Evolutionary conservation across 2,329 filamentous ascomycete genomes (phyloP).

Genomic region (Cadophora sp.): DNA sequence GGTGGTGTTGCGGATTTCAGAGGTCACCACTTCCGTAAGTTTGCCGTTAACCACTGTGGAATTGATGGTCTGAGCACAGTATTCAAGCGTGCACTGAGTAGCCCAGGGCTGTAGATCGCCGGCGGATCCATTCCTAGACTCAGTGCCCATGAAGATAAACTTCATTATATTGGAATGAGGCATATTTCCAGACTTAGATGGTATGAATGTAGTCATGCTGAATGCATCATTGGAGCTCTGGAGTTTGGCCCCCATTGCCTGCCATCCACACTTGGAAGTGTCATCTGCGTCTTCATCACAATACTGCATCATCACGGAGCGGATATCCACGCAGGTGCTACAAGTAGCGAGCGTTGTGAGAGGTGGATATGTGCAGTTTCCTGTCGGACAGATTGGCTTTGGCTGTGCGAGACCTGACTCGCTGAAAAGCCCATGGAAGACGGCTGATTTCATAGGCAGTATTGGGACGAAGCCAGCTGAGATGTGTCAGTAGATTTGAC

Average conservation of each 20-base stretch:
- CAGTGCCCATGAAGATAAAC: constrained; percentile 17
- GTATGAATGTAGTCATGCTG: constrained; percentile 18
- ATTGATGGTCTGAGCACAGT: constrained; percentile 14
- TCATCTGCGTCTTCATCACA: background rate
- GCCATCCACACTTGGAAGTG: constrained; percentile 9
- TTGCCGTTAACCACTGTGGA: constrained; percentile 6
- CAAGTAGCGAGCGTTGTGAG: constrained; percentile 16
- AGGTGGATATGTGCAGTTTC: constrained; percentile 20
- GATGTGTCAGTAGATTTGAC: background rate
- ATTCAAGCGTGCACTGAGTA: constrained; percentile 20
- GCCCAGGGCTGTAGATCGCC: constrained; percentile 14
- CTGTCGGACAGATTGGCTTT: constrained; percentile 8
- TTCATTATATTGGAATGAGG: constrained; percentile 17
- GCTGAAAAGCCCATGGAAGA: constrained; percentile 18
- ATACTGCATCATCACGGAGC: constrained; percentile 15
- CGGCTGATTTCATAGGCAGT: constrained; percentile 18
- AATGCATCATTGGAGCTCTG: constrained; percentile 12
- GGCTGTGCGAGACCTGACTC: constrained; percentile 8
- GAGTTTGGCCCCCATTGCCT: constrained; percentile 13
- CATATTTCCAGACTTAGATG: constrained; percentile 4
- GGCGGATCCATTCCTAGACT: constrained; percentile 3
- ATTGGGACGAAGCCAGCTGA: constrained; percentile 20
- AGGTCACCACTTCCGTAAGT: constrained; percentile 4
- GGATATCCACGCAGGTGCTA: constrained; percentile 16
- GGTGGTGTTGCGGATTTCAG: constrained; percentile 1